Evolutionary conservation across 1,139 yeast genomes (phyloP).

Genomic region (Blastobotrys persicus): DNA sequence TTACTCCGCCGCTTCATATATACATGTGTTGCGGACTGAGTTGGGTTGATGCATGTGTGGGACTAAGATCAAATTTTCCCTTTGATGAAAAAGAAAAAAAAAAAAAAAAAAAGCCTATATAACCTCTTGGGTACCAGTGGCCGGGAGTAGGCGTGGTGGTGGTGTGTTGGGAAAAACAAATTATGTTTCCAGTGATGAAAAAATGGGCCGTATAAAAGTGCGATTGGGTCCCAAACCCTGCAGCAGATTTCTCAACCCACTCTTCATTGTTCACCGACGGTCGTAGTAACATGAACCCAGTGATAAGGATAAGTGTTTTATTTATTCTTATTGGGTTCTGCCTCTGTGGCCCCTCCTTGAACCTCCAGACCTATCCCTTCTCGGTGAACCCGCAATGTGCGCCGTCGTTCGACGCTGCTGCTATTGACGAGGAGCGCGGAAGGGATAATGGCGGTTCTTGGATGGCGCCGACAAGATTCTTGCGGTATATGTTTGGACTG

Average conservation of each 20-base stretch:
- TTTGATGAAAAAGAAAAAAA: no score
- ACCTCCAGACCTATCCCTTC: slow-evolving; percentile 13
- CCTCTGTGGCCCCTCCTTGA: slow-evolving; percentile 9
- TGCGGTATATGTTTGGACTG: slow-evolving; percentile 4
- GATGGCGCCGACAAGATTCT: neutral
- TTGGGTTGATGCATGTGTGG: no score
- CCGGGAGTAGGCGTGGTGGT: no score
- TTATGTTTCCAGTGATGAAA: neutral
- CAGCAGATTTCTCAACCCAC: no score
- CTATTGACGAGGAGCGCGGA: slow-evolving; percentile 6
- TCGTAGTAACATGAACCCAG: neutral
- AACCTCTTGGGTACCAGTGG: no score
- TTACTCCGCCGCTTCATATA: no score
- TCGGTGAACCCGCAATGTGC: slow-evolving; percentile 11
- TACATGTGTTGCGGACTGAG: no score
- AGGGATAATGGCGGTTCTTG: slow-evolving; percentile 4
- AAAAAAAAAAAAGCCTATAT: no score
- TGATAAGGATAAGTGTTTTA: slow-evolving; percentile 4
- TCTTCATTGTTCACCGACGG: neutral
- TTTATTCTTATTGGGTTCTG: slow-evolving; percentile 7
- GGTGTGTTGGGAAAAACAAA: neutral
- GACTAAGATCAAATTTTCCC: no score
- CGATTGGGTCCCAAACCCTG: neutral
- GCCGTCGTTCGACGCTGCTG: slow-evolving; percentile 11
- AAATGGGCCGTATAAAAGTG: neutral